Base-by-base conservation (phyloP, 768 basidiomycete genomes). In the Royoungia palumana region DNA sequence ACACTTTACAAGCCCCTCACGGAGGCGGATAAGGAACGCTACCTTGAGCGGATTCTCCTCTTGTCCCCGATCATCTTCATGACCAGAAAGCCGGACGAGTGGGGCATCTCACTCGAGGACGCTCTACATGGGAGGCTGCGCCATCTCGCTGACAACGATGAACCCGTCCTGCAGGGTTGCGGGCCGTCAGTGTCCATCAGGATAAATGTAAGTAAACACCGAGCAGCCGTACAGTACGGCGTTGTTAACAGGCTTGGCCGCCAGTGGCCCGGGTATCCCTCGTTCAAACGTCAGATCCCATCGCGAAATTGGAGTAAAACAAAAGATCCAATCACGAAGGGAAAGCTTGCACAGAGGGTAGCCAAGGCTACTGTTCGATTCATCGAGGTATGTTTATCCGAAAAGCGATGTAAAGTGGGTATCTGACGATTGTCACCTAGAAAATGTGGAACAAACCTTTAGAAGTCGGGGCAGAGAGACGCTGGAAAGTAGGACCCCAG, bases 221-320 rank as follows among this genome's bases (percentile, higher is more conserved):
- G 28, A 27, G 39, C 14, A 36, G 40, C 12, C 11, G 10, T 16
- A 17, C 4, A 17, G 35, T 11, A 21, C 17, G 40, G 25, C 7
- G 22, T 10, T 17, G 21, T 9, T 56, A 25, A 49, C 8, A 17
- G 5, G 16, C 22, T 35, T 27, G 25, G 12, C 44, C 46, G 47
- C 32, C 56, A 87, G 86, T 88, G 87, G 85, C 84, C 84, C n/a
- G 85, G 86, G 10, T 87, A 88, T 62, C 68, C 78, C 39, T 76
- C 78, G 46, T 88, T 83, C 82, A 82, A 78, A 56, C 71, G 80
- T 44, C 85, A 86, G 61, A 86, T 89, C 55, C 81, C 83, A 9
- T 87, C 86, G 8, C 79, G 81, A 60, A 84, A 89, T 64, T 88
- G 85, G 66, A 75, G 81, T 25, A 87, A 78, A 61, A 83, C 78